These are phyloP conservation scores for Diaporthe citrichinensis DNA, from an alignment of 2,329 filamentous ascomycete species.

Conservation along the genomic window DNA sequence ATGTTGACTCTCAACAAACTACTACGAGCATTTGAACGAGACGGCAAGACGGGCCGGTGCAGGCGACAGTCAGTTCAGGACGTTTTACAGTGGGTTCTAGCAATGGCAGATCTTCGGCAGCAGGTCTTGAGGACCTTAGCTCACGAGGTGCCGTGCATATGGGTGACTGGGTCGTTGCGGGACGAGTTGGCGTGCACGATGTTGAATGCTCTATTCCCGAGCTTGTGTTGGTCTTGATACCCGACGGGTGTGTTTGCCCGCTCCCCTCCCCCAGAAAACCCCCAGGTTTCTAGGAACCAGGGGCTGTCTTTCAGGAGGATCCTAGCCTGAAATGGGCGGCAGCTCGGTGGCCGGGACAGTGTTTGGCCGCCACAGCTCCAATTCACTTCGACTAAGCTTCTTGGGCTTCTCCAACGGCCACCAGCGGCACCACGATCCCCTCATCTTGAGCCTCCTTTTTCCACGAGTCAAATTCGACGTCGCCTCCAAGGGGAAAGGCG, in stretches of 20 bases:
- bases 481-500: neutral
- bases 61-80: slow-evolving; percentile 9
- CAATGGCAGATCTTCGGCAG: slow-evolving; percentile 39
- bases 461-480: slow-evolving; percentile 50
- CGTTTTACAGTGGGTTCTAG: slow-evolving; percentile 19
- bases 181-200: neutral
- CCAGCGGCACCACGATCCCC: slow-evolving; percentile 37
- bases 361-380: slow-evolving; percentile 35
- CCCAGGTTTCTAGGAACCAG: slow-evolving; percentile 5
- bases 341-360: slow-evolving; percentile 40
- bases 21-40: slow-evolving; percentile 43
- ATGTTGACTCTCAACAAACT: slow-evolving; percentile 33
- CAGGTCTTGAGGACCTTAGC: neutral
- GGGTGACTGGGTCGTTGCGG: neutral
- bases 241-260: slow-evolving; percentile 29
- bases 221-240: slow-evolving; percentile 9
- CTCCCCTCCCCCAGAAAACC: neutral
- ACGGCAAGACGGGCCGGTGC: slow-evolving; percentile 44
- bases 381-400: slow-evolving; percentile 4
- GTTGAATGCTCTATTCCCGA: neutral
- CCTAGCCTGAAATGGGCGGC: slow-evolving; percentile 3
- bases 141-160: slow-evolving; percentile 18
- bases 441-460: slow-evolving; percentile 39
- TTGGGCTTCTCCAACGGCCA: slow-evolving; percentile 31
- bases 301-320: neutral